A percentile compares a stretch with the other conserved stretches of the same genome.
These are phyloP conservation scores for Bifiguratus adelaidae DNA, from an alignment of 192 early-diverging fungal species.

Conservation along the genomic window DNA sequence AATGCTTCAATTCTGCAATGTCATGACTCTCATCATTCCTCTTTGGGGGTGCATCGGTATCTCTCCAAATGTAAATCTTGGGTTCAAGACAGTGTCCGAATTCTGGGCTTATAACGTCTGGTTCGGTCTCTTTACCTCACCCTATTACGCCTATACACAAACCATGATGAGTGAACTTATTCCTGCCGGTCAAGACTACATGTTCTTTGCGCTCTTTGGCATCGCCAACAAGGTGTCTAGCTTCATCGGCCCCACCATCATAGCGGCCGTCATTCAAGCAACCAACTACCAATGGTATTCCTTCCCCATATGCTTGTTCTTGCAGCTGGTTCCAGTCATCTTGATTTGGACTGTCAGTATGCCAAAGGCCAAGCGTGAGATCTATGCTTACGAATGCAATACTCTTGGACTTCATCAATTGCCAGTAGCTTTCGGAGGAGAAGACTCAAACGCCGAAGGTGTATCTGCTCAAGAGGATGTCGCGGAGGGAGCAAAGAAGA, in stretches of 20 bases:
- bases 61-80: neutral
- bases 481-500: no score
- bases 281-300: constrained; percentile 12
- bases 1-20: constrained; percentile 21
- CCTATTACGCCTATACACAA: constrained; percentile 25
- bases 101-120: constrained; percentile 16
- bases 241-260: constrained; percentile 24
- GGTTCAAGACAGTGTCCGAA: neutral
- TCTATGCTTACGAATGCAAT: neutral
- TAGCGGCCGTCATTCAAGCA: constrained; percentile 13
- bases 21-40: constrained; percentile 17
- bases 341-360: constrained; percentile 9
- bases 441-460: no score
- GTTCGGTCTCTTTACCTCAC: constrained; percentile 16
- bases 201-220: constrained; percentile 33
- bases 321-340: constrained; percentile 3
- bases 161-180: constrained; percentile 26
- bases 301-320: constrained; percentile 4
- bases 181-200: constrained; percentile 22
- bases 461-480: no score
- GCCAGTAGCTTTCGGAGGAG: no score
- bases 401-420: no score
- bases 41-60: constrained; percentile 26
- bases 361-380: constrained; percentile 7
- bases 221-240: constrained; percentile 23